These are phyloP conservation scores for Papiliotrema laurentii DNA, from an alignment of 1,284 basidiomycete genomes.

Conservation along the genomic window DNA sequence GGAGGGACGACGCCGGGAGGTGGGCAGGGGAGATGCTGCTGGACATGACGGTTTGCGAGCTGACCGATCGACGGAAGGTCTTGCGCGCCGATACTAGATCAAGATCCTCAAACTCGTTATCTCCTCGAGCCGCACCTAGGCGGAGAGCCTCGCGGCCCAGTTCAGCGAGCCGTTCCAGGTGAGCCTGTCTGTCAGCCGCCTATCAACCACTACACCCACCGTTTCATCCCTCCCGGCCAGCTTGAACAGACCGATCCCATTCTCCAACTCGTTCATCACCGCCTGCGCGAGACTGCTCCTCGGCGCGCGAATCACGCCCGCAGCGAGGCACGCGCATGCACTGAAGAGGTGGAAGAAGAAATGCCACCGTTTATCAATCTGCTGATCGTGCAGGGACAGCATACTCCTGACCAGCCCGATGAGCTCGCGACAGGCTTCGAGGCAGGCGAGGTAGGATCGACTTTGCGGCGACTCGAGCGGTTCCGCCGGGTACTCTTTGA, in stretches of 20 bases:
- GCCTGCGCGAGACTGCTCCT: not conserved
- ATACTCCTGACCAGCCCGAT: slow-evolving; percentile 11
- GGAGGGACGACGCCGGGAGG: not conserved
- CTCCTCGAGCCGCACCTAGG: not conserved
- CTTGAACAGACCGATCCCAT: slow-evolving; percentile 7
- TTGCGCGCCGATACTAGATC: slow-evolving; percentile 7
- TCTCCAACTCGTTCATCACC: slow-evolving; percentile 7
- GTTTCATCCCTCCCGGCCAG: slow-evolving; percentile 1
- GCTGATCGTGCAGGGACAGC: slow-evolving; percentile 5
- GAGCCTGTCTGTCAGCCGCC: not conserved
- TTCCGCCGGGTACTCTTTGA: slow-evolving; percentile 8
- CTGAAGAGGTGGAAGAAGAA: slow-evolving; percentile 12
- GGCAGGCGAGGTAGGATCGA: slow-evolving; percentile 8
- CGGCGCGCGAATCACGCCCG: slow-evolving; percentile 6
- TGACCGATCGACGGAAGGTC: not conserved
- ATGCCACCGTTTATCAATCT: slow-evolving; percentile 7
- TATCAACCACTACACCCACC: not conserved
- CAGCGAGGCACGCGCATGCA: slow-evolving; percentile 10
- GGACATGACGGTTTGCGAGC: not conserved
- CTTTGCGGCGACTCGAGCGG: slow-evolving; percentile 3
- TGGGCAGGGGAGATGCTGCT: not conserved
- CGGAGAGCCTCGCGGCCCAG: not conserved
- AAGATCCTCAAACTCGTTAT: slow-evolving; percentile 6
- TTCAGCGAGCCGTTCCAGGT: slow-evolving; percentile 2
- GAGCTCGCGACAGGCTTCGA: slow-evolving; percentile 9